Conservation (phyloP, 192 early-diverging fungal species). For the Backusella tuberculispora region DNA sequence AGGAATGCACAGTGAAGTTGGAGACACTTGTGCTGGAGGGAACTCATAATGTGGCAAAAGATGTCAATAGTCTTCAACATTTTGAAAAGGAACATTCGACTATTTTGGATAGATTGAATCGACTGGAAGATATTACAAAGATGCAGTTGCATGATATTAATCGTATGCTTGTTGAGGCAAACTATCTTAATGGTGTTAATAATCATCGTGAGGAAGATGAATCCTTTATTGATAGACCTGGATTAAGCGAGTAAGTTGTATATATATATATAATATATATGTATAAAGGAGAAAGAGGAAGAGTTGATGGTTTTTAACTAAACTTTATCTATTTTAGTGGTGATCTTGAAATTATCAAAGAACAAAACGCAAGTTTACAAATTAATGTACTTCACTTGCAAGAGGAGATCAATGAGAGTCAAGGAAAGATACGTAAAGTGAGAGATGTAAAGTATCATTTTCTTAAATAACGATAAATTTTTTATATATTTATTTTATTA, state of each 20-base stretch:
- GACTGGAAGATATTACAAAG: conserved; percentile 46
- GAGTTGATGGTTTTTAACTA: background rate
- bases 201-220: conserved; percentile 51
- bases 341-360: conserved; percentile 60
- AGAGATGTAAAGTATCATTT: conserved; percentile 31
- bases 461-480: background rate
- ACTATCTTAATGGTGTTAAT: conserved; percentile 52
- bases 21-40: conserved; percentile 31
- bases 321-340: conserved; percentile 17
- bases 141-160: conserved; percentile 56
- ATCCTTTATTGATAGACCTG: conserved; percentile 51
- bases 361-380: conserved; percentile 50
- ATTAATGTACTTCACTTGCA: conserved; percentile 48
- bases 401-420: conserved; percentile 39
- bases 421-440: conserved; percentile 39
- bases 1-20: conserved; percentile 37
- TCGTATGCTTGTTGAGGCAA: conserved; percentile 59
- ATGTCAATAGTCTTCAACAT: conserved; percentile 33
- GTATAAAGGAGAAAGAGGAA: background rate
- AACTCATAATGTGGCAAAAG: conserved; percentile 42
- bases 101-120: conserved; percentile 32
- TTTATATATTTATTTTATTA: background rate
- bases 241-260: conserved; percentile 47
- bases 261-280: background rate
- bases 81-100: conserved; percentile 35